These are phyloP conservation scores for Apiospora marii DNA, from an alignment of 2,329 filamentous ascomycete species.

Conservation along the genomic window DNA sequence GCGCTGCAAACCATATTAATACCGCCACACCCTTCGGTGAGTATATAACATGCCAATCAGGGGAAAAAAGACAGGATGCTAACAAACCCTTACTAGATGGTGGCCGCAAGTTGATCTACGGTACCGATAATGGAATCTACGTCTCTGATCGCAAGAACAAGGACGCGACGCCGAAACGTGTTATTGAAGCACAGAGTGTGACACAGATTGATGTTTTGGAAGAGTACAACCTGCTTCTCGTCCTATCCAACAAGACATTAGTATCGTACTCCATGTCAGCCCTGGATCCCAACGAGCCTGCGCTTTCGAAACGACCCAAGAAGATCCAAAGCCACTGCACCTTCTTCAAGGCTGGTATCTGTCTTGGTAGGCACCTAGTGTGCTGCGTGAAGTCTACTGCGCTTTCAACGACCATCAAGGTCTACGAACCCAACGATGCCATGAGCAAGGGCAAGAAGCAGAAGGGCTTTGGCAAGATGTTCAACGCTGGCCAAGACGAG, in stretches of 20 bases:
- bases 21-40: conserved; percentile 90
- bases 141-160: conserved; percentile 90
- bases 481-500: conserved; percentile 90
- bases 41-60: conserved; percentile 38
- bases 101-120: conserved; percentile 91
- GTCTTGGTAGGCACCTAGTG: conserved; percentile 90
- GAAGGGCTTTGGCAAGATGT: conserved; percentile 94
- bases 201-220: conserved; percentile 97
- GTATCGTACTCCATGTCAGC: conserved; percentile 89
- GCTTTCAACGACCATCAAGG: conserved; percentile 95
- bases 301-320: conserved; percentile 84
- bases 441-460: conserved; percentile 95
- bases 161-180: conserved; percentile 80
- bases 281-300: conserved; percentile 82
- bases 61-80: not conserved
- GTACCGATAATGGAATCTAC: conserved; percentile 93
- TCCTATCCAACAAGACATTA: conserved; percentile 91
- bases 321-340: conserved; percentile 98
- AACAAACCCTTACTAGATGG: conserved; percentile 68
- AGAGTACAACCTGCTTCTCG: conserved; percentile 89
- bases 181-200: conserved; percentile 85
- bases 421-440: conserved; percentile 97
- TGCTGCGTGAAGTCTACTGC: conserved; percentile 96
- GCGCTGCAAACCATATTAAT: conserved; percentile 82
- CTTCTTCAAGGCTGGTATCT: conserved; percentile 98